Percentiles rank a stretch among this genome's conserved stretches.
Conservation (phyloP, 1,284 basidiomycete species). For the Cryptococcus jaspeensis region DNA sequence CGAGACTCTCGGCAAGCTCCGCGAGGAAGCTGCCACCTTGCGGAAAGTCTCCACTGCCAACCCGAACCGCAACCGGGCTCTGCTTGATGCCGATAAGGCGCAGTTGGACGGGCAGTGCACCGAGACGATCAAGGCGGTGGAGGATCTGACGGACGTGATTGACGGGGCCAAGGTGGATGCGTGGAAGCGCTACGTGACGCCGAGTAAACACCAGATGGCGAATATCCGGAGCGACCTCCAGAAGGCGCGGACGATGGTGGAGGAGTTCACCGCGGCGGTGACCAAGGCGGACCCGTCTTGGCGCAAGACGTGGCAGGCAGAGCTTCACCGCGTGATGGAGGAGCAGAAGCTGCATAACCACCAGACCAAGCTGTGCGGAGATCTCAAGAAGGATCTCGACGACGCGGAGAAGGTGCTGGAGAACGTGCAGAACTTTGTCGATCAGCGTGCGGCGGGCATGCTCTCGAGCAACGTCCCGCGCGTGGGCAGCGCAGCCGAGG, state of each 20-base stretch:
- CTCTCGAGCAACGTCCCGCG: constrained; percentile 32
- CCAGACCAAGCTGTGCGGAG: constrained; percentile 84
- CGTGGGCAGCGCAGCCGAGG: constrained; percentile 5
- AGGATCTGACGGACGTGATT: constrained; percentile 89
- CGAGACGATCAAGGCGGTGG: constrained; percentile 86
- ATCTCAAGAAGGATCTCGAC: constrained; percentile 87
- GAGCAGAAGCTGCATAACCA: constrained; percentile 93
- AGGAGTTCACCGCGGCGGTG: constrained; percentile 79
- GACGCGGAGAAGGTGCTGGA: constrained; percentile 79
- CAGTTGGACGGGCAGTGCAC: constrained; percentile 86
- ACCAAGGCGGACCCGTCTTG: constrained; percentile 90
- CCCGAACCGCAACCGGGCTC: constrained; percentile 80
- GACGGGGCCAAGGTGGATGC: constrained; percentile 91
- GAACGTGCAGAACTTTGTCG: constrained; percentile 83
- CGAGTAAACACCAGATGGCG: constrained; percentile 71
- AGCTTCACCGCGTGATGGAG: constrained; percentile 93
- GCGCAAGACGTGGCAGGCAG: constrained; percentile 98
- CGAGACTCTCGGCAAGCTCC: constrained; percentile 71
- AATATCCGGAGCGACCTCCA: constrained; percentile 72
- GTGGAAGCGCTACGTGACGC: constrained; percentile 80
- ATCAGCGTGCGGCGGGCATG: constrained; percentile 59
- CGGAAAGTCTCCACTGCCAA: constrained; percentile 78
- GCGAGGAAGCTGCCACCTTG: constrained; percentile 79
- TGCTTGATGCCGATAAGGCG: constrained; percentile 87
- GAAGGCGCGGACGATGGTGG: constrained; percentile 67